These are phyloP conservation scores for Labyrinthula sp. DNA, from an alignment of 352 stramenopile genomes.

Conservation along the genomic window DNA sequence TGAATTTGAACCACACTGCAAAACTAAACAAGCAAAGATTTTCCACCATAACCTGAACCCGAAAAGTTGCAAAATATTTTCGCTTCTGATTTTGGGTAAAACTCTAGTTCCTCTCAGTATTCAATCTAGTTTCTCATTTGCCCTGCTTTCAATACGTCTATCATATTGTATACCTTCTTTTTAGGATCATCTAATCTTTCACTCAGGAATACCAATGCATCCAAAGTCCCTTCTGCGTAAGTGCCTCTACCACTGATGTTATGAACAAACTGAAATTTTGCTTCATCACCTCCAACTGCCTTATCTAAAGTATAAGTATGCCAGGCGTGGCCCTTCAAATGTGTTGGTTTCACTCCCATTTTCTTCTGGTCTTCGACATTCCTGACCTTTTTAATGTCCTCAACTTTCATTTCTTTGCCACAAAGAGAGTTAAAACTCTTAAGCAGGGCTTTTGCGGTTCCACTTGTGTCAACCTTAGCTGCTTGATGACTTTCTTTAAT, in stretches of 20 bases:
- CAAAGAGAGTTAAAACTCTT: slow-evolving; percentile 41
- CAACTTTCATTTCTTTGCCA: slow-evolving; percentile 33
- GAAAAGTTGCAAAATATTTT: too few relatives aligned
- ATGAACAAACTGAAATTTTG: slow-evolving; percentile 59
- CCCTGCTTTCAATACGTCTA: slow-evolving; percentile 53
- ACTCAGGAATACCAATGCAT: slow-evolving; percentile 55
- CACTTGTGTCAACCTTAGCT: slow-evolving; percentile 57
- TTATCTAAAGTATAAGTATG: slow-evolving; percentile 62
- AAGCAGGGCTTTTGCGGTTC: slow-evolving; percentile 57
- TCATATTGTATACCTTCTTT: slow-evolving; percentile 55
- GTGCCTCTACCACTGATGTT: slow-evolving; percentile 57
- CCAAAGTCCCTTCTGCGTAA: slow-evolving; percentile 59
- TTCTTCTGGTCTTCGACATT: slow-evolving; percentile 42
- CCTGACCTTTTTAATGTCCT: slow-evolving; percentile 50
- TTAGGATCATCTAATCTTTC: slow-evolving; percentile 38
- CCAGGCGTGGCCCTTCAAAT: slow-evolving; percentile 53
- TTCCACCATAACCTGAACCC: too few relatives aligned
- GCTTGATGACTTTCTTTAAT: slow-evolving; percentile 58
- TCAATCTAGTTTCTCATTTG: too few relatives aligned
- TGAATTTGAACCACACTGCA: too few relatives aligned
- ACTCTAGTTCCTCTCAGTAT: too few relatives aligned
- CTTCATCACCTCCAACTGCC: slow-evolving; percentile 46
- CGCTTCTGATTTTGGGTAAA: too few relatives aligned
- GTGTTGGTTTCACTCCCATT: slow-evolving; percentile 48
- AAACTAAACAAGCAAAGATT: too few relatives aligned